These are phyloP conservation scores for Tulasnella sp. DNA, from an alignment of 768 basidiomycete species.

Conservation along the genomic window DNA sequence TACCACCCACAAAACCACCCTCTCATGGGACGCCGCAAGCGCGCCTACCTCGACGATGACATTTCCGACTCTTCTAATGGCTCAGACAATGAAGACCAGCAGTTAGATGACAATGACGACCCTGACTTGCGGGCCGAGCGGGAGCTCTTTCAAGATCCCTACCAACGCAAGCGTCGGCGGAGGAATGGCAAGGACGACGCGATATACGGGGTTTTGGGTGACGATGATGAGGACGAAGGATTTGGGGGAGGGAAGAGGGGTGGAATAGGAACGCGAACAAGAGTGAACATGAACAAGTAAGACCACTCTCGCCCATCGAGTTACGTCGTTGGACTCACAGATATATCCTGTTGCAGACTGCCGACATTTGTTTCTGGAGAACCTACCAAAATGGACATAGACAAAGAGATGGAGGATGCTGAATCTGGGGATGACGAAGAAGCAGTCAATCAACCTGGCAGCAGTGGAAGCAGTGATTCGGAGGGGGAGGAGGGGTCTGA, in stretches of 20 bases:
- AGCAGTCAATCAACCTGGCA: constrained; percentile 36
- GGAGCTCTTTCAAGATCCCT: constrained; percentile 71
- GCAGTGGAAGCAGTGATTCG: constrained; percentile 28
- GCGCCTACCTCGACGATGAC: constrained; percentile 66
- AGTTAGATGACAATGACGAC: constrained; percentile 48
- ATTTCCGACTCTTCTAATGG: constrained; percentile 64
- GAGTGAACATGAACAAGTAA: constrained; percentile 63
- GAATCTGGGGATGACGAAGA: constrained; percentile 44
- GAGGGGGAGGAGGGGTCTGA: constrained; percentile 35
- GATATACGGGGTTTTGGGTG: constrained; percentile 71
- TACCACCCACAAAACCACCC: not conserved
- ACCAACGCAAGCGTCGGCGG: constrained; percentile 62
- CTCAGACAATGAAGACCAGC: constrained; percentile 50
- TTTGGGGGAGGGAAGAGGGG: constrained; percentile 34
- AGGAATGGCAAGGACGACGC: constrained; percentile 61
- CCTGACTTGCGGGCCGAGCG: constrained; percentile 69
- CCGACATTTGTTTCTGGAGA: constrained; percentile 66
- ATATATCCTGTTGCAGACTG: constrained; percentile 39
- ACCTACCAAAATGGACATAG: constrained; percentile 40
- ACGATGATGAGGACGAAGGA: constrained; percentile 59
- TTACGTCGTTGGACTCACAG: constrained; percentile 12
- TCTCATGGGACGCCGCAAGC: constrained; percentile 71
- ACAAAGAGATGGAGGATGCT: constrained; percentile 39
- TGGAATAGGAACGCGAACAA: constrained; percentile 38
- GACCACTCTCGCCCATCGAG: constrained; percentile 30